Percentiles rank a stretch among this genome's conserved stretches.
Conservation (phyloP, 2,329 filamentous ascomycete species). For the Colletotrichum nymphaeae region DNA sequence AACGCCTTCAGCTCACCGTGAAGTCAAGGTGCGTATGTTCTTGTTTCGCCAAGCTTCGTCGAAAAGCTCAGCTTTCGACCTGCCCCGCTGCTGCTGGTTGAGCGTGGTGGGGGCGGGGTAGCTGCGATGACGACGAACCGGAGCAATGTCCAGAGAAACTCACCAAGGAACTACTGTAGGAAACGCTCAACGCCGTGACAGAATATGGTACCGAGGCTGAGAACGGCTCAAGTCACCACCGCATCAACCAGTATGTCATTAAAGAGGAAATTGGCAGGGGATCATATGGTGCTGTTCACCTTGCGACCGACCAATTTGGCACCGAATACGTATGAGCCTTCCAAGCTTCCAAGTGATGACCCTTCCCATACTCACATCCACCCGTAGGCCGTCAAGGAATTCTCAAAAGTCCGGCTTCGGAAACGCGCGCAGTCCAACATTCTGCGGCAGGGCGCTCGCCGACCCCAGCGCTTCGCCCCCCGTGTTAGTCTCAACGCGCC, state of each 20-base stretch:
- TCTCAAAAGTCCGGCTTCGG: slow-evolving; percentile 90
- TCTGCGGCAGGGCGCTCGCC: slow-evolving; percentile 65
- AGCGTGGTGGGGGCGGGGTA: slow-evolving; percentile 30
- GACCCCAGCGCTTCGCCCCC: slow-evolving; percentile 55
- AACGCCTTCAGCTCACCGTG: slow-evolving; percentile 67
- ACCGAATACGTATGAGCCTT: slow-evolving; percentile 83
- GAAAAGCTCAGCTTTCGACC: background rate
- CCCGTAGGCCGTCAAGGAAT: slow-evolving; percentile 92
- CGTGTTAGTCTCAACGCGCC: slow-evolving; percentile 43
- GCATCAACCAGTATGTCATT: slow-evolving; percentile 95
- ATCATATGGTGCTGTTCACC: slow-evolving; percentile 93
- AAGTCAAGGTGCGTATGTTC: slow-evolving; percentile 61
- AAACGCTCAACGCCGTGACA: slow-evolving; percentile 90
- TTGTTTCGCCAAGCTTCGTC: background rate
- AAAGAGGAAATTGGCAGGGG: slow-evolving; percentile 96
- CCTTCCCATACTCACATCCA: slow-evolving; percentile 15
- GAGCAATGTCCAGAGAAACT: slow-evolving; percentile 6
- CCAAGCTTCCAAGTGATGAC: slow-evolving; percentile 36
- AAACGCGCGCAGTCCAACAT: slow-evolving; percentile 93
- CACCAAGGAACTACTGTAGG: slow-evolving; percentile 58
- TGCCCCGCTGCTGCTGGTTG: slow-evolving; percentile 36
- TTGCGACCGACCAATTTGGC: slow-evolving; percentile 90
- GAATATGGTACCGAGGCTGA: slow-evolving; percentile 87
- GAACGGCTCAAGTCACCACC: slow-evolving; percentile 83
- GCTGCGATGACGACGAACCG: background rate